Evolutionary conservation across 225 moss, liverwort and hornwort genomes (phyloP), one percentile per base, ranked within the genome.

Genomic region (Neckera pumila): DNA sequence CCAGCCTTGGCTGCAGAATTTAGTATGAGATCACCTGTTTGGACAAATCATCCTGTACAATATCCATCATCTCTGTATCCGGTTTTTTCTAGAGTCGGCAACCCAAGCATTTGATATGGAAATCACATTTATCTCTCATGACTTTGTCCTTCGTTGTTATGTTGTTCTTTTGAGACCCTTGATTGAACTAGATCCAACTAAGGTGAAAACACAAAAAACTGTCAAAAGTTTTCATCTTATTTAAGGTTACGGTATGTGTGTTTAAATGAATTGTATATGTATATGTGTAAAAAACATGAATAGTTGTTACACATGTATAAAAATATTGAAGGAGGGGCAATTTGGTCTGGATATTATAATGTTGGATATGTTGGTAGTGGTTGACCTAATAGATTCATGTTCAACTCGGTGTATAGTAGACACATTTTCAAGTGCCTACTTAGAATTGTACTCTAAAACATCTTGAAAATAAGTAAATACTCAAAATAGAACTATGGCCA

Each of bases 281-380:
- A 10, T 5, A 15, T 0, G 1, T 57, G 5, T 56, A 13, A 6
- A 79, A 40, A 59, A 12, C 2, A 30, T 30, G 2, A 59, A 18
- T 12, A 42, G 2, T 28, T 59, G 6, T 20, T n/a, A 16, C 1
- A 26, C 3, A 57, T 56, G 10, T 17, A 26, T 26, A n/a, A 5
- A 54, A 78, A 56, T 56, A 56, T n/a, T 10, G 8, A 56, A 2
- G 4, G 19, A 17, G 26, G 25, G 26, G 2, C 4, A 54, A 78
- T 78, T 26, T 38, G 10, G 26, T n/a, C 56, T 78, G 26, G 2
- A 0, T 25, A n/a, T 16, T 0, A 36, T 0, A 23, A 56, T n/a
- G 5, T 56, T 56, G 6, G 25, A 0, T 23, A 15, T 23, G 0
- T 54, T 36, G 2, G 16, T 36, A 54, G 54, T 54, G 5, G 36